A percentile compares a stretch with the other conserved stretches of the same genome.
phyloP scores from a whole-genome alignment of 352 stramenopile species.

The Halophytophthora batemanensis region DNA sequence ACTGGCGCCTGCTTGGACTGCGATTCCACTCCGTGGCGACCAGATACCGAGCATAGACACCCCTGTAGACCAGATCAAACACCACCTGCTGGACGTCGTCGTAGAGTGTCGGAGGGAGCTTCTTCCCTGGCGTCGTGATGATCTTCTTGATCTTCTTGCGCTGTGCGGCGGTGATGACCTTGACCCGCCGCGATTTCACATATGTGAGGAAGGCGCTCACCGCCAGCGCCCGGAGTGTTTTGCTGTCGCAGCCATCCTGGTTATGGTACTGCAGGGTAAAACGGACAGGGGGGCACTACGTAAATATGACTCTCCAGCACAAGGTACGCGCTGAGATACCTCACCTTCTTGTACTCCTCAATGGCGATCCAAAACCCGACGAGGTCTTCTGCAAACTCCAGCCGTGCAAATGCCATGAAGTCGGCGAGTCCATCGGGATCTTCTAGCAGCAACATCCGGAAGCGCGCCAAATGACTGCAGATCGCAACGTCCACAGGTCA shows the following conservation, averaged over 20 bases:
- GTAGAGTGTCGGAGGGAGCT: slow-evolving; percentile 37
- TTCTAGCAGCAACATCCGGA: slow-evolving; percentile 37
- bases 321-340: neutral
- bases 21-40: slow-evolving; percentile 8
- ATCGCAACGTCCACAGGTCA: neutral
- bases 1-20: neutral
- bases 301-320: neutral
- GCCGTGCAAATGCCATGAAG: slow-evolving; percentile 43
- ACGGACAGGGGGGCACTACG: too few species aligned
- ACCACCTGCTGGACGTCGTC: slow-evolving; percentile 55
- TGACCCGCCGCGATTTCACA: slow-evolving; percentile 60
- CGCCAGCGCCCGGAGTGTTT: slow-evolving; percentile 38
- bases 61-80: slow-evolving; percentile 55
- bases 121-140: slow-evolving; percentile 58
- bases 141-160: slow-evolving; percentile 66
- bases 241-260: slow-evolving; percentile 24
- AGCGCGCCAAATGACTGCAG: slow-evolving; percentile 30
- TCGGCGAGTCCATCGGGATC: slow-evolving; percentile 22
- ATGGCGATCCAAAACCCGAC: slow-evolving; percentile 60
- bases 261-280: neutral
- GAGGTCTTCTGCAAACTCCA: slow-evolving; percentile 57
- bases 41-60: slow-evolving; percentile 51
- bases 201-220: slow-evolving; percentile 54
- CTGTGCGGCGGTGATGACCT: slow-evolving; percentile 58
- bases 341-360: slow-evolving; percentile 52